Conservation (phyloP, 768 basidiomycete species). For the Bullera alba region DNA sequence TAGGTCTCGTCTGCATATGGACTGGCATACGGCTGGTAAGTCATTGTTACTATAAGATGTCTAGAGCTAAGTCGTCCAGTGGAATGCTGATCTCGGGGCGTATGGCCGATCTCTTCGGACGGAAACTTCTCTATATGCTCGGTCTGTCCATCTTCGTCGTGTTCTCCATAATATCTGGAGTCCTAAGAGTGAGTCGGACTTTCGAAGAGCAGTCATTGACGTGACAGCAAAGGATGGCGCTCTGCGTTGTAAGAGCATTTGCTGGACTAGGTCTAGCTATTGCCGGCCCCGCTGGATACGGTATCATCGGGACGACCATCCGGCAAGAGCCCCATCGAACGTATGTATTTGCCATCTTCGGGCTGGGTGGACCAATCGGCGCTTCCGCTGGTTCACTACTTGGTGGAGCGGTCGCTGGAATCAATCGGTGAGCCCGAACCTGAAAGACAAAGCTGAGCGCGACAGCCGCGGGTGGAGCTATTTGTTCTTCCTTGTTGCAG, state of each 20-base stretch:
- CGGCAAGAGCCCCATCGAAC: conserved; percentile 51
- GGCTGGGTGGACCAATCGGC: conserved; percentile 74
- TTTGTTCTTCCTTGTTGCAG: conserved; percentile 58
- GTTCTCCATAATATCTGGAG: conserved; percentile 52
- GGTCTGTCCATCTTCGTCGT: conserved; percentile 56
- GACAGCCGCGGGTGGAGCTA: conserved; percentile 58
- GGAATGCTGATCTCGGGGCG: conserved; percentile 26
- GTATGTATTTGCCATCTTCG: conserved; percentile 70
- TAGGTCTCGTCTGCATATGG: conserved; percentile 15
- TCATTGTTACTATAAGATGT: background rate
- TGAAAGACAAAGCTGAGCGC: no score
- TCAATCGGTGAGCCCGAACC: conserved; percentile 45
- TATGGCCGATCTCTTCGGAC: conserved; percentile 51
- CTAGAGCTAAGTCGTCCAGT: conserved; percentile 1
- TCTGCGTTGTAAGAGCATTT: conserved; percentile 25
- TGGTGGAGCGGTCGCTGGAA: conserved; percentile 62
- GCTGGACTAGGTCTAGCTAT: conserved; percentile 20
- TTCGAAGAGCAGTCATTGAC: background rate
- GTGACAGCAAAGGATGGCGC: background rate
- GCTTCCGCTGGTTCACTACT: conserved; percentile 60
- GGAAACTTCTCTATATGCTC: conserved; percentile 59
- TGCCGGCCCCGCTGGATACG: conserved; percentile 17
- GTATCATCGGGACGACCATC: conserved; percentile 17
- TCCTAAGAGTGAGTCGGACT: conserved; percentile 10
- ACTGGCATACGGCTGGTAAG: conserved; percentile 19